Evolutionary conservation across 805 yeast genomes (phyloP), one percentile per base, ranked within the genome.

Genomic region (Tetrapisispora taiwanensis): DNA sequence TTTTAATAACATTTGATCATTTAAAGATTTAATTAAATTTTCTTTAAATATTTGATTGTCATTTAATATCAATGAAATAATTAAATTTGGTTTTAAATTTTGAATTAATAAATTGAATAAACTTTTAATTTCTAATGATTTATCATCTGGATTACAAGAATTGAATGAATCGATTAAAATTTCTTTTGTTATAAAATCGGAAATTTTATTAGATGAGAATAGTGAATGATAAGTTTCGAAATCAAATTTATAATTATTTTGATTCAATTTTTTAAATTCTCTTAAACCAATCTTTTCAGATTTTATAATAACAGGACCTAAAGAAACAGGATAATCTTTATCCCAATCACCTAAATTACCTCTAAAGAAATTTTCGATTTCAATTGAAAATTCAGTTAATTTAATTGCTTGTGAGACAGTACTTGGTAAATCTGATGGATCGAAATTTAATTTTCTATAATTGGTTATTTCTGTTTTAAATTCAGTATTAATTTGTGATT

Each of bases 291-390:
- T 53, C 12, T 45, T 45, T 8, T 50, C 48, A 5, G 64, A 52
- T 27, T 53, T 57, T 42, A 57, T 53, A 3, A 62, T 48, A 12
- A 51, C 44, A 8, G 60, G 46, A 19, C 60, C 62, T 14, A 60
- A 45, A 13, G 58, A 46, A 14, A 60, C 34, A 7, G 63, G 63
- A 42, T 62, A 62, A 6, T 58, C 48, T 43, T 55, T 60, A 48
- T 62, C 65, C 64, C 63, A 58, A 39, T 62, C 63, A 40, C 63
- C 63, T 12, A 60, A 60, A 46, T 58, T 56, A 3, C 32, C 36
- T 34, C 50, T 48, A 38, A 54, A 59, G 36, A 49, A 58, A 8
- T 52, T 40, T 12, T 48, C 36, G 8, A 48, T 44, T 18, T 59
- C 62, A n/a, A 49, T 57, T 4, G 59, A 45, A 24, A 59, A 39